phyloP scores from a whole-genome alignment of 495 filamentous ascomycete species.

The Lepidopterella palustris region DNA sequence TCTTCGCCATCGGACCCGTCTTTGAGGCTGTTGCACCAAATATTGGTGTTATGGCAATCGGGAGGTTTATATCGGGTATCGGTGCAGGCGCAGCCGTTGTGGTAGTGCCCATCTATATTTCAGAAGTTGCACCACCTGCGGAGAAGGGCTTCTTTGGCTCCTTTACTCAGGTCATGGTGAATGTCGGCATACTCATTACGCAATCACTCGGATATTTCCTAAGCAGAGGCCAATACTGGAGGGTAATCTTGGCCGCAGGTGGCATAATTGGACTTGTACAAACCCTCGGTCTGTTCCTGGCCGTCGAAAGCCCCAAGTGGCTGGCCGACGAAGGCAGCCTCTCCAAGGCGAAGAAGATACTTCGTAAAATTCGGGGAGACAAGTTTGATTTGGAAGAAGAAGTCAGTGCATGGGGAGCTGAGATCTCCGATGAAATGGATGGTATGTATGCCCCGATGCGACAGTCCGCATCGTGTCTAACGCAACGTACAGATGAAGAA shows the following conservation, averaged over 20 bases:
- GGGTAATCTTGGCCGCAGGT: slow-evolving; percentile 71
- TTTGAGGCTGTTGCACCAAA: slow-evolving; percentile 63
- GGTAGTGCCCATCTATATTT: slow-evolving; percentile 93
- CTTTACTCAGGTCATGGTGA: slow-evolving; percentile 89
- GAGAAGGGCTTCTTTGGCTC: slow-evolving; percentile 82
- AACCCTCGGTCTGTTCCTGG: slow-evolving; percentile 55
- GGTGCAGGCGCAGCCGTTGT: slow-evolving; percentile 84
- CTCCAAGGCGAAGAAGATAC: slow-evolving; percentile 52
- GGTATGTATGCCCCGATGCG: slow-evolving; percentile 13
- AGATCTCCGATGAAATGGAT: slow-evolving; percentile 17
- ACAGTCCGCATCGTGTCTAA: background rate
- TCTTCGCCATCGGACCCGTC: slow-evolving; percentile 69
- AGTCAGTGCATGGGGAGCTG: slow-evolving; percentile 47
- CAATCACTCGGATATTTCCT: slow-evolving; percentile 83
- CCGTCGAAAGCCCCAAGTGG: slow-evolving; percentile 84
- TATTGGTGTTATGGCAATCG: slow-evolving; percentile 61
- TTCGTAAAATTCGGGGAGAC: slow-evolving; percentile 69
- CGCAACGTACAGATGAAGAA: slow-evolving; percentile 32
- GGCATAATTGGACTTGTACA: slow-evolving; percentile 62
- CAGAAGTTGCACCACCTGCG: slow-evolving; percentile 74
- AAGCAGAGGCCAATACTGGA: slow-evolving; percentile 69
- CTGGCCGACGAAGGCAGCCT: slow-evolving; percentile 61
- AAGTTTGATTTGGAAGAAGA: slow-evolving; percentile 68
- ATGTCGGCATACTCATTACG: slow-evolving; percentile 80
- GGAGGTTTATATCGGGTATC: slow-evolving; percentile 72